Conservation (phyloP, 108 stramenopile species). For the Nannochloropsis gaditana region DNA sequence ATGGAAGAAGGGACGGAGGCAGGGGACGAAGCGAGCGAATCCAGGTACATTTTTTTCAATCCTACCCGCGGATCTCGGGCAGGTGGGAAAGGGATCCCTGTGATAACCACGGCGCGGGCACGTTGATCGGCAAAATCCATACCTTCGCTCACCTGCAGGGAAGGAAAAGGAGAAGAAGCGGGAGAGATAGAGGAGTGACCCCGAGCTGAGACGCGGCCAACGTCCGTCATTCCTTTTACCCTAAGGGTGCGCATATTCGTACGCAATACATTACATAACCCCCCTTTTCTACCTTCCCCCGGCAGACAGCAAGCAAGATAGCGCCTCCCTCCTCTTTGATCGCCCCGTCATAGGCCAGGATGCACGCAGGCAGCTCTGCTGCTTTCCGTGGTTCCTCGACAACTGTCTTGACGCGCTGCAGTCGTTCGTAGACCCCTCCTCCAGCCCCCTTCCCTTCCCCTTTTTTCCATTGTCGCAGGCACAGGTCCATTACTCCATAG, state of each 20-base stretch:
- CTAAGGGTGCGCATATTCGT: not conserved
- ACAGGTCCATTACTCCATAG: conserved; percentile 63
- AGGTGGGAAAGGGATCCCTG: conserved; percentile 94
- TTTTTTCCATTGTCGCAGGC: not conserved
- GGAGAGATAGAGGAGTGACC: not conserved
- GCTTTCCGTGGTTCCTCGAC: conserved; percentile 73
- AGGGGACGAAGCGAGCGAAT: conserved; percentile 53
- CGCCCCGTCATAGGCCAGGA: conserved; percentile 75
- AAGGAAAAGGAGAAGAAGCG: conserved; percentile 10
- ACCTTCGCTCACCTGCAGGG: conserved; percentile 48
- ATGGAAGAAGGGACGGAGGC: conserved; percentile 23
- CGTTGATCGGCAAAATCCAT: conserved; percentile 83
- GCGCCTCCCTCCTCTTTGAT: conserved; percentile 68
- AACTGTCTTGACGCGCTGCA: conserved; percentile 63
- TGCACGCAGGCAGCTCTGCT: conserved; percentile 70
- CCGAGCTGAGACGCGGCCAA: not conserved
- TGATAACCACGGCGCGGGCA: conserved; percentile 90
- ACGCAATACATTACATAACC: not conserved
- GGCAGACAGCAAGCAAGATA: conserved; percentile 86
- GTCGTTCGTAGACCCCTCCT: conserved; percentile 47
- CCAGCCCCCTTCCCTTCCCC: not conserved
- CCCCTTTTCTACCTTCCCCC: conserved; percentile 65
- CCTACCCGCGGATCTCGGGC: conserved; percentile 84
- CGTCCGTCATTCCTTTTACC: conserved; percentile 44
- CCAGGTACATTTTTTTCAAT: conserved; percentile 84